phyloP scores from a whole-genome alignment of 768 basidiomycete species.

The Tephrocybe rancida region DNA sequence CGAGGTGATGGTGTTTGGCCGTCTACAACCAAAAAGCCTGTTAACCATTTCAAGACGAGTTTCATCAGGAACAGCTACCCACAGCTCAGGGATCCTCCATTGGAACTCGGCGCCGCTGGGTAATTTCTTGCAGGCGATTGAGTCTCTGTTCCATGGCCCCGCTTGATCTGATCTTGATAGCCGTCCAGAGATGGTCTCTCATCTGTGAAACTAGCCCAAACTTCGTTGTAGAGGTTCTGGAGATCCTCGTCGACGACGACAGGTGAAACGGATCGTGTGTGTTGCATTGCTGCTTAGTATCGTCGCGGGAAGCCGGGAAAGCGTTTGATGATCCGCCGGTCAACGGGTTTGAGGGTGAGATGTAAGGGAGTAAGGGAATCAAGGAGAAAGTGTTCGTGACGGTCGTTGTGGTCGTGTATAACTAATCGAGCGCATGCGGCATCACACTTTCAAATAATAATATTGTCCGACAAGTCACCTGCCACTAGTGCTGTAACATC shows the following conservation, averaged over 20 bases:
- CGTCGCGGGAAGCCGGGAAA: not conserved
- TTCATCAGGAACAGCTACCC: conserved; percentile 9
- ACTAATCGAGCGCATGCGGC: conserved; percentile 11
- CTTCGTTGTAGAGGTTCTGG: conserved; percentile 74
- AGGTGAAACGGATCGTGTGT: conserved; percentile 40
- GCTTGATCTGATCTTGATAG: conserved; percentile 41
- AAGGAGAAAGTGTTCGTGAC: conserved; percentile 2
- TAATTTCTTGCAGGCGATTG: conserved; percentile 18
- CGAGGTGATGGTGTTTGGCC: conserved; percentile 15
- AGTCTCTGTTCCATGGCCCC: conserved; percentile 31
- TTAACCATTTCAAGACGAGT: conserved; percentile 5
- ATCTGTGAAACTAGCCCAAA: conserved; percentile 68
- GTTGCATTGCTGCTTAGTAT: conserved; percentile 52
- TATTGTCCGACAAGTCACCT: conserved; percentile 20
- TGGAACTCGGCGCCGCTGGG: conserved; percentile 4
- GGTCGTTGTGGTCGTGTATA: conserved; percentile 30
- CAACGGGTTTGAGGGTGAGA: not conserved
- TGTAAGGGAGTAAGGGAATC: not conserved
- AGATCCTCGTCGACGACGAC: conserved; percentile 75
- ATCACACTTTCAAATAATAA: conserved; percentile 9
- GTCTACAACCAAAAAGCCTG: conserved; percentile 6
- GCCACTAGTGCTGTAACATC: not conserved
- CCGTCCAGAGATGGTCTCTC: conserved; percentile 34
- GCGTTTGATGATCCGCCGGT: not conserved
- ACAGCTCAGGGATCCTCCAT: conserved; percentile 21